Evolutionary conservation across 1,284 basidiomycete species (phyloP), one percentile per base, ranked within the genome.

Genomic region (Cryptococcus deneoformans): DNA sequence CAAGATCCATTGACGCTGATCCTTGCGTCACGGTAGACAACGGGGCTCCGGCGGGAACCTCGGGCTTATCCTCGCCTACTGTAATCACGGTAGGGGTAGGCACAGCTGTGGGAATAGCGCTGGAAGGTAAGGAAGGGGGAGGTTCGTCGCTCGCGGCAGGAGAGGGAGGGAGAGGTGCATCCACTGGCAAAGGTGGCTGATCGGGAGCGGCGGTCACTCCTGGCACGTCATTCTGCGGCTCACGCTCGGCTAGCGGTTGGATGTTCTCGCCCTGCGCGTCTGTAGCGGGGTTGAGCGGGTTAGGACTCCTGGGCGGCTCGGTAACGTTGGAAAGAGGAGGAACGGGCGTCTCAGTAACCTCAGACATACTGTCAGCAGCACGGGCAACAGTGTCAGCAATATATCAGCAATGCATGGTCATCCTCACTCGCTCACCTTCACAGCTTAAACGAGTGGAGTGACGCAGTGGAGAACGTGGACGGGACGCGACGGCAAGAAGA

Each of bases 231-330:
- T 16, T 16, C 20, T 20, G 42, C 11, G 9, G 52, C n/a, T 16
- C 42, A 29, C n/a, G 43, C 24, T 16, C 14, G 35, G 20, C n/a
- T 3, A 7, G n/a, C 6, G 43, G n/a, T 24, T 44, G 43, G 43
- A 44, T 44, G 43, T 44, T 6, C 24, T 42, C 40, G 11, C 40
- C 40, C 40, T 42, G 40, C 11, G n/a, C 6, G 37, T 67, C 57
- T 6, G 63, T 62, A 29, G 65, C 64, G 2, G 63, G 57, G 46
- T 70, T 66, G 24, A 54, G 43, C 10, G 68, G 54, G 38, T 68
- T 67, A 9, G 71, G 71, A 2, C 62, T 65, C 42, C 63, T 64
- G 5, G 71, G 67, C 1, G 71, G 67, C 54, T 73, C 72, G 12
- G 46, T 24, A 9, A 47, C 20, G 24, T 29, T 14, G 43, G 43